Evolutionary conservation across 768 basidiomycete genomes (phyloP), one percentile per base, ranked within the genome.

Genomic region (Lentinula sp.): DNA sequence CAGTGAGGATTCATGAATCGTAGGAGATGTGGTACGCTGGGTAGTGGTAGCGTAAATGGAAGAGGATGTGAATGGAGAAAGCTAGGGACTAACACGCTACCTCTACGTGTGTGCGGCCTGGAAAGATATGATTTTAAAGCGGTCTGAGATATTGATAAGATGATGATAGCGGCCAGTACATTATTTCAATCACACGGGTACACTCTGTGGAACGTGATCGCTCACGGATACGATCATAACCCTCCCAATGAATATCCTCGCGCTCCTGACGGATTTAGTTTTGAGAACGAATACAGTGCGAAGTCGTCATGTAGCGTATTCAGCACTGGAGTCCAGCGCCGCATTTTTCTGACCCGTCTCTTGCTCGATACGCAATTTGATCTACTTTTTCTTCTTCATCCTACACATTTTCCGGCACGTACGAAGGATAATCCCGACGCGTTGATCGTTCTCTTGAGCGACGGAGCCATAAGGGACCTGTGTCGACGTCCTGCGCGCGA

Each of bases 191-290:
- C 39, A 6, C 35, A 34, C 52, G 35, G 39, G 5, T 34, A 34
- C 18, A 54, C 39, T 39, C 52, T 11, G 18, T 39, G 39, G 21
- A 4, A 4, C 3, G 37, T 37, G 23, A 23, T 23, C 23, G 32
- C 34, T n/a, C 2, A 16, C 7, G 11, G 32, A 31, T 32, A 32
- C 28, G 21, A 21, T 21, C 21, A 21, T 21, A 34, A 13, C 6
- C 70, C 69, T 68, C 62, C 43, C 3, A 37, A 34, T 35, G 35
- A 48, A 7, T 2, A 11, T 5, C 58, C 58, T 18, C 43, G 46
- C n/a, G 37, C 58, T 50, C 58, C 58, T n/a, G 58, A 59, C 50
- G 58, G 48, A 23, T 59, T 59, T 28, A 48, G 58, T 15, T 48
- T 23, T 28, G 23, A 50, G n/a, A 48, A 59, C 35, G 58, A 43